Conservation (phyloP, 169 alveolate genomes). For the Amoebophrya sp. region DNA sequence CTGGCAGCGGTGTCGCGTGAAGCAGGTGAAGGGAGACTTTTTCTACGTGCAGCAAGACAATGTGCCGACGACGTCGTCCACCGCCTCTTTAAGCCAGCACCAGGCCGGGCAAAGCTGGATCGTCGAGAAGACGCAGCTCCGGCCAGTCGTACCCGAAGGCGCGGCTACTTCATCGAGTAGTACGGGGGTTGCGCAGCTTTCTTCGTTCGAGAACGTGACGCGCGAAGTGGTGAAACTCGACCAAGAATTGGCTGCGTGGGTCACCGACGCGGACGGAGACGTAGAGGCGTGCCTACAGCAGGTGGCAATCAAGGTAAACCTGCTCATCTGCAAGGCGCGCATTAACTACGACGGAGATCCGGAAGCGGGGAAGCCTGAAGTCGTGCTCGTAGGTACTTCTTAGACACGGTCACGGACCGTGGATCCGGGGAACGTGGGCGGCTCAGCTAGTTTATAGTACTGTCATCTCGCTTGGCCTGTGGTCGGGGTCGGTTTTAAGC, state of each 20-base stretch:
- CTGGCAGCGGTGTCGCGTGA: background rate
- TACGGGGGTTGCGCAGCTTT: background rate
- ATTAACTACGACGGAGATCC: background rate
- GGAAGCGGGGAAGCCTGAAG: background rate
- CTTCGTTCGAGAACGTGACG: background rate
- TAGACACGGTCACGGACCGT: no score
- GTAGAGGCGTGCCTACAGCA: background rate
- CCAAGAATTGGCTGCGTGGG: background rate
- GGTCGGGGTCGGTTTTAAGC: no score
- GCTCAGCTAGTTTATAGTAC: no score
- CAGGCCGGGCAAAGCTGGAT: no score
- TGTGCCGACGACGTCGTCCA: no score
- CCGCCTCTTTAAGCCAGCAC: no score
- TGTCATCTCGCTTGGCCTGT: no score
- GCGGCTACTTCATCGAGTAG: no score
- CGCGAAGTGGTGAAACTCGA: background rate
- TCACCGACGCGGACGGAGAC: background rate
- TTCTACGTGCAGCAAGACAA: background rate
- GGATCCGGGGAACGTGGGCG: no score
- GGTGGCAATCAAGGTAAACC: background rate
- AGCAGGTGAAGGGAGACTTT: background rate
- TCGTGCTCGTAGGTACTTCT: background rate
- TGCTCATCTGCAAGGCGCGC: background rate
- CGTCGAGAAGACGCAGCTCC: no score
- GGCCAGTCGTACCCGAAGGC: no score